Conservation (phyloP, 257 asterid species). For the Echium plantagineum region DNA sequence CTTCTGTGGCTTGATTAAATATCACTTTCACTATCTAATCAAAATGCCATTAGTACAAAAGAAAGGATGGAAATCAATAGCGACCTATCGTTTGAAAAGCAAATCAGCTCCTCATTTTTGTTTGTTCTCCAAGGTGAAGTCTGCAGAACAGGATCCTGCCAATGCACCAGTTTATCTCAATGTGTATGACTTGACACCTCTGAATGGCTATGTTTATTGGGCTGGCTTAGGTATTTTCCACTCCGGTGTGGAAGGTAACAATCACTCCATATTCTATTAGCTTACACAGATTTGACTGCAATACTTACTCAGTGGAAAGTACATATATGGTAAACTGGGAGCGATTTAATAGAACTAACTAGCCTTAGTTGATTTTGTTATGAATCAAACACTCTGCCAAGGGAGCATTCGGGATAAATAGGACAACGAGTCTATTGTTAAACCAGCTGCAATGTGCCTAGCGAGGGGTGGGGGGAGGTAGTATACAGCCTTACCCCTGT, state of each 20-base stretch:
- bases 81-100: slow-evolving; percentile 46
- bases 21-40: slow-evolving; percentile 18
- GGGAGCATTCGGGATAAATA: too few species aligned
- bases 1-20: slow-evolving; percentile 23
- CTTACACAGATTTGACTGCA: background rate
- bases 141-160: slow-evolving; percentile 42
- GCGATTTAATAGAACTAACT: too few species aligned
- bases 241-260: slow-evolving; percentile 87
- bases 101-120: slow-evolving; percentile 63
- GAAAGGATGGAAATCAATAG: slow-evolving; percentile 68
- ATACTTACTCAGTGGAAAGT: background rate
- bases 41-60: slow-evolving; percentile 56
- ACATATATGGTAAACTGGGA: too few species aligned
- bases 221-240: slow-evolving; percentile 95
- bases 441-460: too few species aligned
- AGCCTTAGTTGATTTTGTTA: too few species aligned
- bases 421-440: too few species aligned
- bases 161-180: slow-evolving; percentile 68
- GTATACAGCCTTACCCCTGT: too few species aligned
- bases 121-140: slow-evolving; percentile 71
- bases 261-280: background rate
- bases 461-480: too few species aligned
- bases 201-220: slow-evolving; percentile 87
- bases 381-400: too few species aligned
- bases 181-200: slow-evolving; percentile 82